Conservation (phyloP, 2,329 filamentous ascomycete genomes). For the Beauveria sp. region DNA sequence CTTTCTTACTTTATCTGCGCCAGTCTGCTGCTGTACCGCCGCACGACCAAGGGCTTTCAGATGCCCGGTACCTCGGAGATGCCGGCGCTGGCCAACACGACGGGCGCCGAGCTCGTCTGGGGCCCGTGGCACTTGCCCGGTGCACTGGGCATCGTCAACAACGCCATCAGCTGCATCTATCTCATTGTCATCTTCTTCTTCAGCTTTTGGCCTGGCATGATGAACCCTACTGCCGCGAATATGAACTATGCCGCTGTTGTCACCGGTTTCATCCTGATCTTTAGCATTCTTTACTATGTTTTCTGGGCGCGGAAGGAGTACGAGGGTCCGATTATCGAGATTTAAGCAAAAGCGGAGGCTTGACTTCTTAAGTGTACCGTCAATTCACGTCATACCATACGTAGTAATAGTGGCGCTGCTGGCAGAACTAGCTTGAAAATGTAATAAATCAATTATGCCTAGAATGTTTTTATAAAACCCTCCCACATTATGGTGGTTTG, state of each 20-base stretch:
- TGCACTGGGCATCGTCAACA: conserved; percentile 43
- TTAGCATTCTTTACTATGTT: conserved; percentile 40
- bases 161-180: conserved; percentile 44
- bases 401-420: background rate
- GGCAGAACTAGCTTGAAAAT: background rate
- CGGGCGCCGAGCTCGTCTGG: conserved; percentile 32
- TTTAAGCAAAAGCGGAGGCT: background rate
- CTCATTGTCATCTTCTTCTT: conserved; percentile 49
- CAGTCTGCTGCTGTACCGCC: conserved; percentile 22
- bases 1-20: conserved; percentile 25
- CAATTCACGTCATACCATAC: background rate
- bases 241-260: conserved; percentile 7
- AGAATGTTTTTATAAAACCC: background rate
- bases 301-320: conserved; percentile 34
- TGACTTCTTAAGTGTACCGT: background rate
- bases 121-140: conserved; percentile 48
- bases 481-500: background rate
- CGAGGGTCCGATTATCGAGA: conserved; percentile 33
- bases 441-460: background rate
- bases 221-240: background rate
- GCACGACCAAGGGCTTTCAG: conserved; percentile 20
- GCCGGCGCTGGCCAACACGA: conserved; percentile 23
- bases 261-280: conserved; percentile 22
- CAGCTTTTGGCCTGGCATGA: conserved; percentile 38
- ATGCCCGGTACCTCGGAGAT: conserved; percentile 18